Base-by-base conservation (phyloP, 176 grass and related monocot species). In the Phoenix dactylifera region DNA sequence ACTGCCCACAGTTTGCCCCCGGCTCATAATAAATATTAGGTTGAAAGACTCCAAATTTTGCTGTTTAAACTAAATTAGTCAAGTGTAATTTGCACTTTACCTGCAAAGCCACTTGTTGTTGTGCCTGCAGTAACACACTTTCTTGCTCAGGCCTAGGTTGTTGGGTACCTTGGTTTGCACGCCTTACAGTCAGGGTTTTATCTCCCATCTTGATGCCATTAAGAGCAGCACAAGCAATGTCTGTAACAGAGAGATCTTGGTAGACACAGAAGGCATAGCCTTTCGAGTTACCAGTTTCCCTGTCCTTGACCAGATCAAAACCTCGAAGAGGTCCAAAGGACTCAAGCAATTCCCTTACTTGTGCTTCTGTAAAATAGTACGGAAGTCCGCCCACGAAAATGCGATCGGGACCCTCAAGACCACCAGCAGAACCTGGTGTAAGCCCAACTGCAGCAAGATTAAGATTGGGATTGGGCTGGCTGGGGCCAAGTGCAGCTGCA, bases 151-250 rank as follows among this genome's bases (percentile, higher is more conserved):
- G 87, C 55, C 93, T 87, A 59, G 93, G 87, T 39, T 97, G 93
- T 44, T 79, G 26, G 15, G 81, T 50, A 53, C 93, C 93, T 80
- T 97, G 93, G 67, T 97, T 97, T 56, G 93, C 93, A 26, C 93
- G 81, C 59, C 87, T 82, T 59, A 97, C 87, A 29, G 93, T 97
- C 50, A 97, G 84, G 51, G 93, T 97, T 76, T 97, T 97, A 72
- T 97, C 93, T 60, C 93, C 93, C 93, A 97, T 97, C 76, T 91
- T 91, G 49, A 97, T 97, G 28, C 93, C 93, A 75, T 97, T 97
- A 63, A 97, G 87, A 39, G 93, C 93, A 52, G 93, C 93, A 77
- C 93, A 97, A 16, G 93, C 93, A 76, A 97, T 97, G 55, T 92
- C 93, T 0, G 93, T 97, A 20, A 97, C 87, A 60, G 70, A 77